phyloP scores from a whole-genome alignment of 108 stramenopile species.

The Cylindrotheca fusiformis region DNA sequence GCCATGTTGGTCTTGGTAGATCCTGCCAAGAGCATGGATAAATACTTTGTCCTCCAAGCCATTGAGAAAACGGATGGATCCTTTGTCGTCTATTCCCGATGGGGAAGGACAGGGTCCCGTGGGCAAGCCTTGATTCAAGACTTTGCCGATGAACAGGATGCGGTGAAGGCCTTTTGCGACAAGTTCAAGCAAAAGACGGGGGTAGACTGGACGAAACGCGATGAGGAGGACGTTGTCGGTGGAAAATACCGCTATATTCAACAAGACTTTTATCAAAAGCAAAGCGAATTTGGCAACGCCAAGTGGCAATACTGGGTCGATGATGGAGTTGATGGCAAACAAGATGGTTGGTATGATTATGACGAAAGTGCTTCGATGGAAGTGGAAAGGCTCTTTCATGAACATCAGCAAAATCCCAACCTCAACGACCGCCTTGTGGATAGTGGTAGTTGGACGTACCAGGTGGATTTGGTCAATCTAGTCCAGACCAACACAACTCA shows the following conservation, averaged over 20 bases:
- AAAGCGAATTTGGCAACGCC: conserved; percentile 3
- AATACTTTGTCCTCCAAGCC: conserved; percentile 40
- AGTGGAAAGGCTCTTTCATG: conserved; percentile 17
- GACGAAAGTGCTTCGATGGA: conserved; percentile 12
- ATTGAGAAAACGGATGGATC: conserved; percentile 19
- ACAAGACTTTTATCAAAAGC: neutral
- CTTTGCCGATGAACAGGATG: neutral
- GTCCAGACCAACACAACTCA: conserved; percentile 32
- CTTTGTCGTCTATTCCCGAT: conserved; percentile 35
- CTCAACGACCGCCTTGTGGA: conserved; percentile 22
- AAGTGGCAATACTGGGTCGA: conserved; percentile 52
- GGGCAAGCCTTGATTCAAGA: neutral
- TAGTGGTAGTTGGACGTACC: conserved; percentile 28
- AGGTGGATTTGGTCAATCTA: conserved; percentile 30
- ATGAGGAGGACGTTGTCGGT: neutral
- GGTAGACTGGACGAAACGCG: neutral
- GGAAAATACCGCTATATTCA: neutral
- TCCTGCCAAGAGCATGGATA: conserved; percentile 42
- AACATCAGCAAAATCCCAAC: neutral
- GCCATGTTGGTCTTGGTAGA: conserved; percentile 41
- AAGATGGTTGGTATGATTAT: conserved; percentile 53
- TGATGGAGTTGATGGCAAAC: conserved; percentile 41
- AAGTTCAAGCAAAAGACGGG: neutral
- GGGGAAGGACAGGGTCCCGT: conserved; percentile 48
- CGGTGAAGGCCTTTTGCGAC: neutral